phyloP scores from a whole-genome alignment of 441 rosid genomes.

The Dalechampia spathulata region DNA sequence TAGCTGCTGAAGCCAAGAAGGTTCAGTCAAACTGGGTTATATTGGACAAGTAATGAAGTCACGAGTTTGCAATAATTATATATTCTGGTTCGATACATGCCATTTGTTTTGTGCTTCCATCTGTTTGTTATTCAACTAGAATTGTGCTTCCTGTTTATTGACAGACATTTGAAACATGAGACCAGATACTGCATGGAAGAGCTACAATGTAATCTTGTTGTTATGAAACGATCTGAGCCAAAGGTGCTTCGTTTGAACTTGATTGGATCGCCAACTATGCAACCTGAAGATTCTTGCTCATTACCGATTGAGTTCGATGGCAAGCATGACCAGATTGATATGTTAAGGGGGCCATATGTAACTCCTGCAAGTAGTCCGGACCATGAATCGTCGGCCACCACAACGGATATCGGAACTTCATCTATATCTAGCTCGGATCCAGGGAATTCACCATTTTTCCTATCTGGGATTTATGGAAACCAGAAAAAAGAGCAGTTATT shows the following conservation, averaged over 20 bases:
- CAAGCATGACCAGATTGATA: constrained; percentile 29
- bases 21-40: constrained; percentile 82
- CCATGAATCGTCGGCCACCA: constrained; percentile 64
- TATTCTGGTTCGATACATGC: too few relatives aligned
- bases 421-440: constrained; percentile 90
- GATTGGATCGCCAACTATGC: constrained; percentile 48
- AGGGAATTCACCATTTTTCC: constrained; percentile 71
- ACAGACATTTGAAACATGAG: constrained; percentile 78
- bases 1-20: constrained; percentile 84
- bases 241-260: constrained; percentile 87
- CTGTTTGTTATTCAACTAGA: not conserved
- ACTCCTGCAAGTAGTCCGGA: constrained; percentile 97
- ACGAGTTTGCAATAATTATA: too few relatives aligned
- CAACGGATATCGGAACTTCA: constrained; percentile 80
- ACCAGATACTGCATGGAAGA: constrained; percentile 73
- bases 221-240: constrained; percentile 69
- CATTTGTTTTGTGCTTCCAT: too few relatives aligned
- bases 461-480: constrained; percentile 43
- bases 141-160: constrained; percentile 12
- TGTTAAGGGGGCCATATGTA: constrained; percentile 60
- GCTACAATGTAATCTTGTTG: constrained; percentile 88
- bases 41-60: constrained; percentile 69
- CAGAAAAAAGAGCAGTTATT: constrained; percentile 50
- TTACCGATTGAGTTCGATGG: constrained; percentile 31
- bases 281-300: constrained; percentile 26